Conservation (phyloP, 352 stramenopile genomes). For the Globisporangium emineosum region DNA sequence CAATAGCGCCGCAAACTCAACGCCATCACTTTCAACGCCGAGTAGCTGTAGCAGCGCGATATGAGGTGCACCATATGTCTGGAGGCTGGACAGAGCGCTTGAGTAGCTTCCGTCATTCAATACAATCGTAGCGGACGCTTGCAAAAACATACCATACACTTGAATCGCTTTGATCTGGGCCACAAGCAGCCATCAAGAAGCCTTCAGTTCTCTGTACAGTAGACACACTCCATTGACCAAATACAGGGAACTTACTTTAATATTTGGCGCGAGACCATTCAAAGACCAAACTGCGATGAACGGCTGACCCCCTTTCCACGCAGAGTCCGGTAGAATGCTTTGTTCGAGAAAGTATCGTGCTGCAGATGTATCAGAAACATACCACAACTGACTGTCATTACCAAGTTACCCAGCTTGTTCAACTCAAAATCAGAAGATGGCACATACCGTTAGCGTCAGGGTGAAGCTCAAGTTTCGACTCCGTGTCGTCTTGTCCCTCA, state of each 20-base stretch:
- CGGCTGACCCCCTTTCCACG: conserved; percentile 48
- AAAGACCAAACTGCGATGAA: conserved; percentile 20
- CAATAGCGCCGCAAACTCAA: conserved; percentile 37
- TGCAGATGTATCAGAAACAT: conserved; percentile 12
- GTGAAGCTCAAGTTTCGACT: conserved; percentile 19
- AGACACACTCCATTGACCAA: neutral
- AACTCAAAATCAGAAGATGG: neutral
- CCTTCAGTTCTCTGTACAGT: neutral
- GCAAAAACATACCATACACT: conserved; percentile 24
- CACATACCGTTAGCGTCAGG: conserved; percentile 40
- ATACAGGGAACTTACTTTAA: conserved; percentile 5
- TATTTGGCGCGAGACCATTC: neutral
- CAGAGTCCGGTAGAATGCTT: conserved; percentile 18
- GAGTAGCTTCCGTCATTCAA: neutral
- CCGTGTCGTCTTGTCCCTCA: neutral
- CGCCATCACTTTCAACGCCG: conserved; percentile 17
- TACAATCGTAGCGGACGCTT: conserved; percentile 10
- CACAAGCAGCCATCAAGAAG: too few species aligned
- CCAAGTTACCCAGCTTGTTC: neutral
- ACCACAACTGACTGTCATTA: neutral
- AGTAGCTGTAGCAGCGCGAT: conserved; percentile 29
- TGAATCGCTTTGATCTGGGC: conserved; percentile 22
- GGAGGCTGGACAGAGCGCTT: conserved; percentile 23
- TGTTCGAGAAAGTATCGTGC: conserved; percentile 43
- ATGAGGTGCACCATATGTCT: conserved; percentile 30